Evolutionary conservation across 2,329 filamentous ascomycete species (phyloP), one percentile per base, ranked within the genome.

Genomic region (Coniella vitis): DNA sequence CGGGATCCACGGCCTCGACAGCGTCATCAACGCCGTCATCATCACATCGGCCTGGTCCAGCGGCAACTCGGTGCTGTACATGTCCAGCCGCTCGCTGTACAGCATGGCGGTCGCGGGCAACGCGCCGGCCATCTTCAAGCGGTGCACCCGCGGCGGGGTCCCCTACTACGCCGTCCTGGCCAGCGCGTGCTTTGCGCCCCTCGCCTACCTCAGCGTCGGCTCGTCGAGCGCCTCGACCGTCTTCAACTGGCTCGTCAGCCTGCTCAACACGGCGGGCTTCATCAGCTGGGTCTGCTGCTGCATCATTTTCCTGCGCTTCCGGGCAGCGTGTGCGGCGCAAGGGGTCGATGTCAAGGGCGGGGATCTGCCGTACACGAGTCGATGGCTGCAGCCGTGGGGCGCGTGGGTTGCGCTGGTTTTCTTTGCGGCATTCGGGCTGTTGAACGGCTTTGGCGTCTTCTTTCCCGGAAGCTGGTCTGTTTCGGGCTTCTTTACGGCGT

Each of bases 11-110:
- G 75, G 75, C 2, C 72, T 86, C 13, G 79, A 81, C 20, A 75
- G 73, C 20, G 76, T 87, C 54, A 81, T 87, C 70, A 86, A 86
- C 62, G 79, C 74, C 14, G 74, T 85, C 45, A 81, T 86, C 57
- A 70, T 82, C 40, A 73, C 51, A 16, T 64, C 61, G 1, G 62
- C 63, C 14, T 65, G 63, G 63, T 65, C 63, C 1, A 60, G 63
- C 0, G 63, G 61, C 0, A 63, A 63, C 45, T 60, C 61, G 0
- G 65, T 62, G 54, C 59, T 65, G 45, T 66, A 64, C 51, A 56
- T 59, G n/a, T 61, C 61, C 7, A 64, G 59, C 8, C 59, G 63
- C 5, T 56, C 61, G 3, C 58, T 76, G 1, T 76, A 76, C 58
- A 66, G 69, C 3, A 65, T 76, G 22, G 71, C 74, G 0, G 62